Conservation (phyloP, 352 stramenopile species). For the Phytophthora nicotianae region DNA sequence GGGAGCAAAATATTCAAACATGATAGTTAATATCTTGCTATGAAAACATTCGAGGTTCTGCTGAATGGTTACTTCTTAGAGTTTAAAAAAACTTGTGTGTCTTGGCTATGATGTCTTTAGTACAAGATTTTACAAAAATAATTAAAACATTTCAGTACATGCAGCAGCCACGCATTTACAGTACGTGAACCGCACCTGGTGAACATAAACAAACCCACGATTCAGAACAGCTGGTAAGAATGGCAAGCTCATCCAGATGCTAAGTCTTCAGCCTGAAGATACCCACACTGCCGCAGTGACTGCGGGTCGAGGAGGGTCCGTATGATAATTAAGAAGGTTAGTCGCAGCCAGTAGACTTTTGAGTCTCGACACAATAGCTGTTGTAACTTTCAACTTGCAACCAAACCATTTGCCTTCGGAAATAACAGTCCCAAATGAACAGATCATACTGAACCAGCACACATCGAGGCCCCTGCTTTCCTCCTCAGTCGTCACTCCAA, state of each 20-base stretch:
- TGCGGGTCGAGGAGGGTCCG: neutral
- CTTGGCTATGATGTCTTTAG: no score
- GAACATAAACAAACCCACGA: conserved; percentile 5
- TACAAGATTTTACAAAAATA: no score
- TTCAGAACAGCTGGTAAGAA: conserved; percentile 1
- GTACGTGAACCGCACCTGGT: neutral
- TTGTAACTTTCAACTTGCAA: neutral
- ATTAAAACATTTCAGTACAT: neutral
- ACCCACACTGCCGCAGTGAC: no score
- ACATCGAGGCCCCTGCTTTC: neutral
- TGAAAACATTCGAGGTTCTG: no score
- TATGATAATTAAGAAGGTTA: neutral
- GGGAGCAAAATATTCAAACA: no score
- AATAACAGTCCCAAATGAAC: neutral
- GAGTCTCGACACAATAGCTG: neutral
- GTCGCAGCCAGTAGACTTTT: neutral
- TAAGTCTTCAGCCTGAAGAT: neutral
- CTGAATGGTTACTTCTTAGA: no score
- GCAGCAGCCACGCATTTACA: neutral
- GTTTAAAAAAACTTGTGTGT: no score
- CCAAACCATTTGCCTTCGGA: neutral
- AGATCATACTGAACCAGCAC: neutral
- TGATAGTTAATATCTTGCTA: no score
- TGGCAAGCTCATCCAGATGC: conserved; percentile 14
- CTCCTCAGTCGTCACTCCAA: neutral